These are phyloP conservation scores for Rhizopogon roseolus DNA, from an alignment of 768 basidiomycete genomes.

Conservation along the genomic window DNA sequence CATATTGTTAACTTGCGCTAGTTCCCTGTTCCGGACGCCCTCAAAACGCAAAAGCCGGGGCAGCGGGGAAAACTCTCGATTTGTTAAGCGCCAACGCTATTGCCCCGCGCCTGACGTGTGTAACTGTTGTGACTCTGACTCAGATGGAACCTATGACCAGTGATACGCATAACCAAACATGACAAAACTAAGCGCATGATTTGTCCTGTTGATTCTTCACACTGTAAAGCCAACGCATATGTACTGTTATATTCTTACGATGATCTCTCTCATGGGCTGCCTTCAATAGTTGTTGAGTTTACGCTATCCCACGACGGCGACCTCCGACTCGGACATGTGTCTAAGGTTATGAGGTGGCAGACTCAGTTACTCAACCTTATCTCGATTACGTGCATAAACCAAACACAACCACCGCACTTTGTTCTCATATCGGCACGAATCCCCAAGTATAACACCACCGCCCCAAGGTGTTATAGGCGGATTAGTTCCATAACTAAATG, in stretches of 20 bases:
- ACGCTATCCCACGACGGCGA: too few species aligned
- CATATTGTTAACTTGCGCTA: neutral
- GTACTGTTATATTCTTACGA: neutral
- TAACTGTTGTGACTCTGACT: neutral
- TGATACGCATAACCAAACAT: neutral
- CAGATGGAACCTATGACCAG: neutral
- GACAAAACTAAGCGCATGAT: too few species aligned
- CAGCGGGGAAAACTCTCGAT: neutral
- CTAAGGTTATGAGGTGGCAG: too few species aligned
- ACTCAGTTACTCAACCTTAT: too few species aligned
- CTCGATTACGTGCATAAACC: neutral
- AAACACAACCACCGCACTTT: too few species aligned
- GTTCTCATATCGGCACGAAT: too few species aligned
- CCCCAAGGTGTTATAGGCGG: too few species aligned
- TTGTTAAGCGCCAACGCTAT: slow-evolving; percentile 21
- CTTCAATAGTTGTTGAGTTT: too few species aligned
- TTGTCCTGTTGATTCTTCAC: neutral
- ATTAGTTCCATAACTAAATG: too few species aligned
- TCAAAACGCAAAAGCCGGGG: slow-evolving; percentile 1
- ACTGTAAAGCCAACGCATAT: neutral
- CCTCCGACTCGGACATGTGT: too few species aligned
- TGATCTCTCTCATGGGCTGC: neutral
- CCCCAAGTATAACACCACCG: too few species aligned
- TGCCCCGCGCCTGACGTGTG: slow-evolving; percentile 14
- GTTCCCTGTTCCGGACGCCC: neutral